Conservation (phyloP, 805 yeast genomes). For the Brettanomyces nanus region DNA sequence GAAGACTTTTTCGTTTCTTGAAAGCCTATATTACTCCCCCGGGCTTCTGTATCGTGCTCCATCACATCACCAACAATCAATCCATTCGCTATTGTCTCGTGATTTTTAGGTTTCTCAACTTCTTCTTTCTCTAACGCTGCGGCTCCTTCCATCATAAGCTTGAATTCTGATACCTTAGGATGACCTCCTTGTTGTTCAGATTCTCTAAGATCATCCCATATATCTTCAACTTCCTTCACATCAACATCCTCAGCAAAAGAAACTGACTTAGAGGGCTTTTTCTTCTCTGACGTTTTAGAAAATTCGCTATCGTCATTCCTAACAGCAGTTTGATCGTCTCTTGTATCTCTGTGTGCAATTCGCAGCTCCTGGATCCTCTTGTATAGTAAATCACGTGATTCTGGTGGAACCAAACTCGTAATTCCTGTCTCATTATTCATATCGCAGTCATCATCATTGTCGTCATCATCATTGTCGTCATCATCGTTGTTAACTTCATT, state of each 20-base stretch:
- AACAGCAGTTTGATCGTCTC: neutral
- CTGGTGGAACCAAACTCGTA: constrained; percentile 2
- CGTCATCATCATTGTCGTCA: constrained; percentile 20
- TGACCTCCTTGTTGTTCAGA: constrained; percentile 9
- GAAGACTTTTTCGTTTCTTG: neutral
- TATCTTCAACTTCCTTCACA: constrained; percentile 52
- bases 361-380: constrained; percentile 1
- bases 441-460: constrained; percentile 13
- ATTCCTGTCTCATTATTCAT: constrained; percentile 2
- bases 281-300: neutral
- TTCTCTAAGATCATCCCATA: constrained; percentile 38
- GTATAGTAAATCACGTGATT: neutral
- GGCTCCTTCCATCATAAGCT: constrained; percentile 10
- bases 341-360: neutral
- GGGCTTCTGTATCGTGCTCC: constrained; percentile 4
- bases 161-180: constrained; percentile 9
- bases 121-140: neutral
- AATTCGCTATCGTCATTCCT: neutral
- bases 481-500: constrained; percentile 30
- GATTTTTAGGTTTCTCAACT: neutral
- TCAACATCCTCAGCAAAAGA: constrained; percentile 44
- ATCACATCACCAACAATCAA: constrained; percentile 3
- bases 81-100: neutral
- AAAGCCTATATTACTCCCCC: constrained; percentile 10
- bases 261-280: constrained; percentile 36